Base-by-base conservation (phyloP, 129 eudicot species). In the Tanacetum coccineum region DNA sequence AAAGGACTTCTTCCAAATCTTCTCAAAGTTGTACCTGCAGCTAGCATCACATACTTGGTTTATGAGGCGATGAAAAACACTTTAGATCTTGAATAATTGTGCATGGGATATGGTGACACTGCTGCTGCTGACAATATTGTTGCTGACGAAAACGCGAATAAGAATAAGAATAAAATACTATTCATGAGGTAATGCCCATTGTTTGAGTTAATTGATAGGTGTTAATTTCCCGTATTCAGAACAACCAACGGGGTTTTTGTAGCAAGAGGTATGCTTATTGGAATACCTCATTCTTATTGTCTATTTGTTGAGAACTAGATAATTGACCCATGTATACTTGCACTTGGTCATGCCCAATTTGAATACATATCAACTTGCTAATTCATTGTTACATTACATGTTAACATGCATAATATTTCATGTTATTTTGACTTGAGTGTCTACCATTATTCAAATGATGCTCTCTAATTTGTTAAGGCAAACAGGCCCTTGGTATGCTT, bases 21-120 rank as follows among this genome's bases (percentile, higher is more conserved):
- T 74, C 87, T 93, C 54, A 89, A 92, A 82, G 98, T 92, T n/a
- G 88, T 92, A 19, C 98, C 96, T 9, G 90, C 98, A n/a, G 96
- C 98, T 58, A 92, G 98, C 80, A 92, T 92, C 66, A 92, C 98
- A 1, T 93, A 93, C 71, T 15, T 93, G 75, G 87, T 89, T 64
- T 93, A 89, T 22, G 96, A 93, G 75, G 75, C 86, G 51, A 88
- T 89, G 96, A 93, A 93, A 66, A 93, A 82, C 69, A 83, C 85
- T 68, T 67, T 93, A 71, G 87, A 84, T 48, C 90, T 93, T 66
- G 87, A 83, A 26, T 88, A 84, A 62, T 62, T 42, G 59, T 40
- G 28, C 45, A 59, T 25, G 30, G 30, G n/a, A 1, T 61, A 65
- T 59, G 66, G 20, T 63, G 21, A 17, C 14, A 8, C 26, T 32